phyloP scores from a whole-genome alignment of 2,329 filamentous ascomycete species.

The Triangularia setosa region DNA sequence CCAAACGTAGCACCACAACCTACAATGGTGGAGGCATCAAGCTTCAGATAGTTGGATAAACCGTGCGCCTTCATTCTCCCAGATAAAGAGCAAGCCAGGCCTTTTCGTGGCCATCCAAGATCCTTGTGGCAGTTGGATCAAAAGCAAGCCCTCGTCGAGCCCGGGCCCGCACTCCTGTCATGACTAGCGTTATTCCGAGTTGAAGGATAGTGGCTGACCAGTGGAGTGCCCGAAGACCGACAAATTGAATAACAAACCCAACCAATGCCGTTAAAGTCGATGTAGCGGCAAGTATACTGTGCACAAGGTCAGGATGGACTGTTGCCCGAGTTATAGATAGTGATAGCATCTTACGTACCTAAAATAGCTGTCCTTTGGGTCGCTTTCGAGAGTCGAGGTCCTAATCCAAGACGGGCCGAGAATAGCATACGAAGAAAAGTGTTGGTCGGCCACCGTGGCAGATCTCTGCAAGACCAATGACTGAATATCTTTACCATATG shows the following conservation, averaged over 20 bases:
- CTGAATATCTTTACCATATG: background rate
- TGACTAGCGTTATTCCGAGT: background rate
- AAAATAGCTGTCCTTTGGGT: background rate
- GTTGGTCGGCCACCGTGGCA: background rate
- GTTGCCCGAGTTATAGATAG: background rate
- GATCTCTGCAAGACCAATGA: background rate
- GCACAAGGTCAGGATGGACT: background rate
- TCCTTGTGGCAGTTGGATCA: background rate
- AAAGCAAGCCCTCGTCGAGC: background rate
- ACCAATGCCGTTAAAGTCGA: background rate
- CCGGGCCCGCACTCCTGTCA: background rate
- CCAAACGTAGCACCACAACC: too few relatives aligned
- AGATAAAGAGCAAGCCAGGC: background rate
- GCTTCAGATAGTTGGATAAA: background rate
- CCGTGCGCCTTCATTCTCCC: background rate
- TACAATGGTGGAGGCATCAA: too few relatives aligned
- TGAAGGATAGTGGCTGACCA: background rate
- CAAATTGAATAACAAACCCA: background rate
- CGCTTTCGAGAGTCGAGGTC: background rate
- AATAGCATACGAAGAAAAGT: background rate
- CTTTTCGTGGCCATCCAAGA: background rate
- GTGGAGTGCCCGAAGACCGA: background rate
- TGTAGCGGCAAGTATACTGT: background rate
- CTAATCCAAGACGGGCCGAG: background rate
- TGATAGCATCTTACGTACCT: background rate